phyloP scores from a whole-genome alignment of 768 basidiomycete species.

The Tubosaeta sp. region DNA sequence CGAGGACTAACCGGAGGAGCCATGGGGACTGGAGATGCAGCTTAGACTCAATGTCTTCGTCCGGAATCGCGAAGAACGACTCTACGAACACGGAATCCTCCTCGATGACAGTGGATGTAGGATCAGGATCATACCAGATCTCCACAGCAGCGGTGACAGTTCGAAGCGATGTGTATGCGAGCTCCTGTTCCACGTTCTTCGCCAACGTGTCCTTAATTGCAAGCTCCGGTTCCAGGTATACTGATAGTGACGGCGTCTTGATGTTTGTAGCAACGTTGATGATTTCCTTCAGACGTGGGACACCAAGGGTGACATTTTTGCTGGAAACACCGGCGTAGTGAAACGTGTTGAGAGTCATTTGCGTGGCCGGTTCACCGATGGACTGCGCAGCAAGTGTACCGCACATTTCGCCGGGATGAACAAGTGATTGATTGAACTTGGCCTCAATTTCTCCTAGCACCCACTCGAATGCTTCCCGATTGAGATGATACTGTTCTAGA shows the following conservation, averaged over 20 bases:
- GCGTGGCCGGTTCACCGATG: conserved; percentile 98
- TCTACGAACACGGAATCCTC: conserved; percentile 96
- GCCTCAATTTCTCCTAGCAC: conserved; percentile 91
- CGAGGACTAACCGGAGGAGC: conserved; percentile 94
- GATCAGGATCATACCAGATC: conserved; percentile 97
- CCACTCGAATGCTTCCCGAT: conserved; percentile 96
- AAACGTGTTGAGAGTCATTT: conserved; percentile 99
- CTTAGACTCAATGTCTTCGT: conserved; percentile 91
- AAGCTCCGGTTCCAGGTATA: conserved; percentile 76
- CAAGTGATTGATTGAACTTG: conserved; percentile 91
- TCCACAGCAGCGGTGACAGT: conserved; percentile 95
- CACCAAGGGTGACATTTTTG: conserved; percentile 99
- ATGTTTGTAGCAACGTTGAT: conserved; percentile 99
- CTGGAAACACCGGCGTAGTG: conserved; percentile 99
- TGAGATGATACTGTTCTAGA: conserved; percentile 83
- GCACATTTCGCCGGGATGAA: conserved; percentile 98
- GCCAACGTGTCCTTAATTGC: conserved; percentile 59
- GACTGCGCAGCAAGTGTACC: conserved; percentile 97
- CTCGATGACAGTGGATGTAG: conserved; percentile 88
- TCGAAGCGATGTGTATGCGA: conserved; percentile 89
- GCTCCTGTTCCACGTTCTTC: conserved; percentile 88
- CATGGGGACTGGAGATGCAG: conserved; percentile 92
- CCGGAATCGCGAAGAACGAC: conserved; percentile 98
- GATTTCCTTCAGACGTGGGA: conserved; percentile 97
- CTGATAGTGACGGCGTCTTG: conserved; percentile 95